Evolutionary conservation across 768 basidiomycete species (phyloP).

Genomic region (Hebeloma cylindrosporum): DNA sequence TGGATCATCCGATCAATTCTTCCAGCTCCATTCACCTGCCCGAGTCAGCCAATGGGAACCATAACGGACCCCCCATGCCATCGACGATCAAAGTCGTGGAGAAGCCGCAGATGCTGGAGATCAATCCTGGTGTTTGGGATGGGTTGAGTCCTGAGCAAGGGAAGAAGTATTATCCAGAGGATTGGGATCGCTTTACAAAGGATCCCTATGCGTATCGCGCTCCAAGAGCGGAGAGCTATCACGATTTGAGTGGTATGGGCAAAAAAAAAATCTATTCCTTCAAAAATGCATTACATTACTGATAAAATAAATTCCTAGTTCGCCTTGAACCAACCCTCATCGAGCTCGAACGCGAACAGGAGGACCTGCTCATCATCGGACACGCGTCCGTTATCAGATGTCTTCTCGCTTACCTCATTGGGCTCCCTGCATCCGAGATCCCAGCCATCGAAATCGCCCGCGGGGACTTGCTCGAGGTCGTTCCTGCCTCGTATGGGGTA

Average conservation of each 20-base stretch:
- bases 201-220: conserved; percentile 94
- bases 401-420: conserved; percentile 89
- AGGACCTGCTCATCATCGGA: conserved; percentile 94
- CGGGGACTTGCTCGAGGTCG: conserved; percentile 93
- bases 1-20: conserved; percentile 12
- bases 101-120: conserved; percentile 96
- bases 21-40: conserved; percentile 9
- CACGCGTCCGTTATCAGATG: conserved; percentile 98
- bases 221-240: conserved; percentile 95
- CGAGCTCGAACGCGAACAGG: conserved; percentile 91
- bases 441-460: conserved; percentile 97
- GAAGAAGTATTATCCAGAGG: conserved; percentile 85
- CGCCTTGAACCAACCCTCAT: conserved; percentile 91
- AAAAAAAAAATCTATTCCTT: too few species aligned
- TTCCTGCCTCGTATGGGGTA: conserved; percentile 87
- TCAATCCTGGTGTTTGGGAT: conserved; percentile 98
- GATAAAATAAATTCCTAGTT: conserved; percentile 45
- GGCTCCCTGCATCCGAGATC: conserved; percentile 92
- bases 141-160: conserved; percentile 90
- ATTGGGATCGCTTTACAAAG: conserved; percentile 89
- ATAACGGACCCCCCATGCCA: conserved; percentile 22
- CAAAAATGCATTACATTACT: background rate
- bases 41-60: background rate
- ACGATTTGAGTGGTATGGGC: conserved; percentile 84
- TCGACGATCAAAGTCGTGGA: conserved; percentile 81